Evolutionary conservation across 768 basidiomycete species (phyloP), one percentile per base, ranked within the genome.

Genomic region (Hericium coralloides): DNA sequence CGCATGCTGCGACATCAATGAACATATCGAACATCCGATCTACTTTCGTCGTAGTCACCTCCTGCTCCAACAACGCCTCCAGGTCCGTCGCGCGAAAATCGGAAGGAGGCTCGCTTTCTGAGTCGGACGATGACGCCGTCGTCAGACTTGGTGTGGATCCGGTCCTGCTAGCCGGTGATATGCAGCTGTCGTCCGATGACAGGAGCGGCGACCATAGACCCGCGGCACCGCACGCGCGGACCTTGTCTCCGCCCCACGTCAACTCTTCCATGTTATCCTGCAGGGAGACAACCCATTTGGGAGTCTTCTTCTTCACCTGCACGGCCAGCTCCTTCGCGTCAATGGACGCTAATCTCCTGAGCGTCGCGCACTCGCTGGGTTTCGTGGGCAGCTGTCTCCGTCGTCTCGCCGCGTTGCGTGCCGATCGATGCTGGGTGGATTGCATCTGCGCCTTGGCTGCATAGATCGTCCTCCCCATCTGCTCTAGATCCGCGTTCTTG

Each of bases 1-100:
- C 63, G 60, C 72, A 75, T 52, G 66, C 65, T 41, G 70, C 69
- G 36, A 64, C 60, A 57, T 72, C 66, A 53, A 76, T 76, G 58
- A 74, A 80, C 69, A 68, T 55, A 17, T 66, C 67, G 65, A 79
- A 79, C 69, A 79, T 67, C 63, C 61, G 64, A 49, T 68, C 65
- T 22, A 58, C 66, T 17, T 56, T 52, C 10, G 31, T 31, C 31
- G 8, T 31, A 31, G 49, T 57, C 62, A 37, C 45, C 37, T 45
- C 52, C 45, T 63, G 59, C 17, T 59, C 56, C 55, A 53, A 36
- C 20, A 23, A 20, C 51, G 47, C 49, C 51, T 55, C 49, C 26
- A 17, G 17, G 36, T 41, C 52, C 39, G 49, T 43, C n/a, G 51
- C 48, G 25, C 12, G 17, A 18, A 23, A 12, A 31, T 31, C 7